phyloP scores from a whole-genome alignment of 2,329 filamentous ascomycete species.

The Rhynchosporium agropyri region DNA sequence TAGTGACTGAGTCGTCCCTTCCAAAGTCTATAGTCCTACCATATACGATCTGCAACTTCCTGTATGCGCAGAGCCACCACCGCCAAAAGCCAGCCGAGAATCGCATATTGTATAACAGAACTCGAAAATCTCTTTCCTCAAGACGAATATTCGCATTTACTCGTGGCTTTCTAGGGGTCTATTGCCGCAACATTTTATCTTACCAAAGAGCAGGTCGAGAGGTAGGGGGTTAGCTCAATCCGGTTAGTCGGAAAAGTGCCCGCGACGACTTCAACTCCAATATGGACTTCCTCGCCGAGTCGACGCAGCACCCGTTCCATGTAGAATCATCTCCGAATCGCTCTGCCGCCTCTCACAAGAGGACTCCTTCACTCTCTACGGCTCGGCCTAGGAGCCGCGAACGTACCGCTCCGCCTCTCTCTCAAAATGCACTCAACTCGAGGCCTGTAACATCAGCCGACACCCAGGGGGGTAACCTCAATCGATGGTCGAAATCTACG shows the following conservation, averaged over 20 bases:
- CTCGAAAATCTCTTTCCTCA: background rate
- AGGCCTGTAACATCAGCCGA: slow-evolving; percentile 32
- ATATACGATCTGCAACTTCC: too few species aligned
- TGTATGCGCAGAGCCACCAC: too few species aligned
- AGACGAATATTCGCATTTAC: background rate
- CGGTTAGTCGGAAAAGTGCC: background rate
- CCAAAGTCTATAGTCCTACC: too few species aligned
- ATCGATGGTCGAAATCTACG: slow-evolving; percentile 36
- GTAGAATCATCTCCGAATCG: slow-evolving; percentile 9
- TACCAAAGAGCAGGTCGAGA: slow-evolving; percentile 8
- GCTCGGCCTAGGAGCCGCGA: slow-evolving; percentile 22
- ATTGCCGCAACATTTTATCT: slow-evolving; percentile 10
- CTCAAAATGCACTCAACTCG: slow-evolving; percentile 30
- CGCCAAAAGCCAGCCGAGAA: too few species aligned
- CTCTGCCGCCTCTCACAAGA: slow-evolving; percentile 16
- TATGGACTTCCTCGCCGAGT: slow-evolving; percentile 19
- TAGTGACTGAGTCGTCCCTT: too few species aligned
- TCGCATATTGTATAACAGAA: background rate
- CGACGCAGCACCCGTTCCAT: slow-evolving; percentile 20
- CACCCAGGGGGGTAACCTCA: slow-evolving; percentile 32
- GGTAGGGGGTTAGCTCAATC: slow-evolving; percentile 15
- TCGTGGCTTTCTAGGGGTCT: background rate
- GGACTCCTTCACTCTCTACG: slow-evolving; percentile 22
- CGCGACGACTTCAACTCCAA: slow-evolving; percentile 8
- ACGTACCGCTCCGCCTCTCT: slow-evolving; percentile 20